Conservation (phyloP, 1,284 basidiomycete genomes). For the Somion occarium region DNA sequence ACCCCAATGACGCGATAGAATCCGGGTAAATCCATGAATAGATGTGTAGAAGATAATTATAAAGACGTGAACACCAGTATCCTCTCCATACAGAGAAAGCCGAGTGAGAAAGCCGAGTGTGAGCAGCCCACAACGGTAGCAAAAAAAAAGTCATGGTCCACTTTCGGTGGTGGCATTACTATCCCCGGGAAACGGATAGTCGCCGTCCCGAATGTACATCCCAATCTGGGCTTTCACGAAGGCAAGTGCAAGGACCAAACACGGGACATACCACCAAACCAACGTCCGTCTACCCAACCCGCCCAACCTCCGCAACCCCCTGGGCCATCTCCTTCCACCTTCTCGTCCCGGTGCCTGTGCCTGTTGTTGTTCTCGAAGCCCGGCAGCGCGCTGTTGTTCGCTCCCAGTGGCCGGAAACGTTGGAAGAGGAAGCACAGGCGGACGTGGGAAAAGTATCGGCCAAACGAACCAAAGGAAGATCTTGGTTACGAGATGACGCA, state of each 20-base stretch:
- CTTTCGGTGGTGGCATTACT: too few species aligned
- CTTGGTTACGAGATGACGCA: constrained; percentile 32
- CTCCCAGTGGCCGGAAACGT: background rate
- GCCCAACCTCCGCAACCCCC: background rate
- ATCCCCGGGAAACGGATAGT: too few species aligned
- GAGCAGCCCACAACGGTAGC: too few species aligned
- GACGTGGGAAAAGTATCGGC: background rate
- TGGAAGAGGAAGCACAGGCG: background rate
- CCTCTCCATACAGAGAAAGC: too few species aligned
- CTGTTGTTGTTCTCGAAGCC: background rate
- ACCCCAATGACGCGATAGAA: too few species aligned
- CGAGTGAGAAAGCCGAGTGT: too few species aligned
- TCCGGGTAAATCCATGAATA: too few species aligned
- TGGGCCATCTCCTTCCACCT: background rate
- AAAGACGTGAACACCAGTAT: too few species aligned
- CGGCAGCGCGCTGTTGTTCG: too few species aligned
- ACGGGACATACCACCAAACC: background rate
- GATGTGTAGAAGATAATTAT: too few species aligned
- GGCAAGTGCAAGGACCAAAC: constrained; percentile 2
- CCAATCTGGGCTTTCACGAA: constrained; percentile 5
- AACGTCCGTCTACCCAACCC: background rate
- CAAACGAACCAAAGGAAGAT: constrained; percentile 12
- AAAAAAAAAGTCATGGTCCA: too few species aligned
- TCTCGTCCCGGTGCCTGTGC: background rate
- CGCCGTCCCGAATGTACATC: background rate